Evolutionary conservation across 2,329 filamentous ascomycete genomes (phyloP).

Genomic region (Neurospora sp.): DNA sequence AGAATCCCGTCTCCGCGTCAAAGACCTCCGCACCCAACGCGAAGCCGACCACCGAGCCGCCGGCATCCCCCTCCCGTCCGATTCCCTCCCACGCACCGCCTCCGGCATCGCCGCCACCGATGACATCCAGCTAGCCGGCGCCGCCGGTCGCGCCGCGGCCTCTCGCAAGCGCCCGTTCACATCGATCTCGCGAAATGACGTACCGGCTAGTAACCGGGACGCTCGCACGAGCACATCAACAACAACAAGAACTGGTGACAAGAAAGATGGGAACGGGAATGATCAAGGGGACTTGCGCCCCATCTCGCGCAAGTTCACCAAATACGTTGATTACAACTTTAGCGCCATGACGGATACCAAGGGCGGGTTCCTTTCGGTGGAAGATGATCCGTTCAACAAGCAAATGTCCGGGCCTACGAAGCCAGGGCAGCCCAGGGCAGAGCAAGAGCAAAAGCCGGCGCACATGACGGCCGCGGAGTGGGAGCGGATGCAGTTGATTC

Average conservation of each 20-base stretch:
- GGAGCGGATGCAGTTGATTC: slow-evolving; percentile 72
- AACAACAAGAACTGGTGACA: slow-evolving; percentile 22
- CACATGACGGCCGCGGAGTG: slow-evolving; percentile 88
- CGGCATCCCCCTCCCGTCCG: slow-evolving; percentile 21
- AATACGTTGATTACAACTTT: slow-evolving; percentile 97
- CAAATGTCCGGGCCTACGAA: slow-evolving; percentile 46
- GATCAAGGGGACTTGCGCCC: slow-evolving; percentile 48
- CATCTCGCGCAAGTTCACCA: slow-evolving; percentile 71
- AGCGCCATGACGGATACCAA: slow-evolving; percentile 97
- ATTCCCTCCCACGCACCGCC: slow-evolving; percentile 36
- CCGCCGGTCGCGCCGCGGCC: slow-evolving; percentile 39
- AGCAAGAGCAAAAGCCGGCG: slow-evolving; percentile 59
- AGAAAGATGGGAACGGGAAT: slow-evolving; percentile 11
- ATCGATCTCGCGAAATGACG: slow-evolving; percentile 44
- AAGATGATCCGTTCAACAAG: slow-evolving; percentile 85
- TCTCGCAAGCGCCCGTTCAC: slow-evolving; percentile 62
- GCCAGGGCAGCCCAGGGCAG: slow-evolving; percentile 17
- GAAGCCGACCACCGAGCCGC: slow-evolving; percentile 50
- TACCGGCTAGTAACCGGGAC: slow-evolving; percentile 57
- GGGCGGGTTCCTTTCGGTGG: slow-evolving; percentile 81
- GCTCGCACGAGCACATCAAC: slow-evolving; percentile 36
- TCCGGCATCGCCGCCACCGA: slow-evolving; percentile 65
- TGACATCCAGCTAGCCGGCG: slow-evolving; percentile 44
- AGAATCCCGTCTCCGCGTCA: slow-evolving; percentile 77
- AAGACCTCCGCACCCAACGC: slow-evolving; percentile 68